These are phyloP conservation scores for Trametes cubensis DNA, from an alignment of 768 basidiomycete species.

Conservation along the genomic window DNA sequence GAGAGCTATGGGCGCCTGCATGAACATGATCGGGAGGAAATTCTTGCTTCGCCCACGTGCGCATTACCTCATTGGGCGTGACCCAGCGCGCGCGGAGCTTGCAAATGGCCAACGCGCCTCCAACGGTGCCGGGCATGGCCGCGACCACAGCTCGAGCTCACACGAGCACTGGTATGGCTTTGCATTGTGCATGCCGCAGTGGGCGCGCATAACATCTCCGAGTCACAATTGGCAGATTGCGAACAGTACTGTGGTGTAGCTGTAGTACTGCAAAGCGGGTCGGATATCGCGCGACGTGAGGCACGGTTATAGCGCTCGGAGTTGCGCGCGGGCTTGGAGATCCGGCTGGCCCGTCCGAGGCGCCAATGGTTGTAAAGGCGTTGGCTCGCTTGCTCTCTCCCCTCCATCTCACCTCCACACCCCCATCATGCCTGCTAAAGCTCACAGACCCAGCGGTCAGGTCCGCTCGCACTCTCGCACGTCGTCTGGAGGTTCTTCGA, in stretches of 20 bases:
- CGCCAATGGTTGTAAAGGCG: slow-evolving; percentile 13
- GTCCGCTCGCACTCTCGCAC: slow-evolving; percentile 66
- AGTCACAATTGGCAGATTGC: too few species aligned
- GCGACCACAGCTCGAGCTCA: neutral
- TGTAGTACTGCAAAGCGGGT: neutral
- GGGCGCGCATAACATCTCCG: too few species aligned
- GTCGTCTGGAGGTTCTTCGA: slow-evolving; percentile 57
- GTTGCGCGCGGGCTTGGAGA: slow-evolving; percentile 8
- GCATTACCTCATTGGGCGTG: slow-evolving; percentile 3
- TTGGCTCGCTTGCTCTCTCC: neutral
- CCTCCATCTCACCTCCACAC: slow-evolving; percentile 22
- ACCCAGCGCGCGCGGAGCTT: neutral
- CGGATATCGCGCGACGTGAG: neutral
- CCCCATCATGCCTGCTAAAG: slow-evolving; percentile 52
- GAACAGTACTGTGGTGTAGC: too few species aligned
- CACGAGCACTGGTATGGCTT: neutral
- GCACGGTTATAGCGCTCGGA: neutral
- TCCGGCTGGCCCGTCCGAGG: slow-evolving; percentile 11
- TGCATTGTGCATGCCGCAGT: too few species aligned
- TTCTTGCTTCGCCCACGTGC: slow-evolving; percentile 18
- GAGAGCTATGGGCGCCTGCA: slow-evolving; percentile 8
- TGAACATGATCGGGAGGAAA: slow-evolving; percentile 7
- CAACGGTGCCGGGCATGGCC: neutral
- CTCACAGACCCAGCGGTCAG: slow-evolving; percentile 50
- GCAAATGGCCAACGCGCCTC: neutral